Percentiles rank a stretch among this genome's conserved stretches.
Evolutionary conservation across 805 yeast genomes (phyloP).

Genomic region (Kuraishia molischiana): DNA sequence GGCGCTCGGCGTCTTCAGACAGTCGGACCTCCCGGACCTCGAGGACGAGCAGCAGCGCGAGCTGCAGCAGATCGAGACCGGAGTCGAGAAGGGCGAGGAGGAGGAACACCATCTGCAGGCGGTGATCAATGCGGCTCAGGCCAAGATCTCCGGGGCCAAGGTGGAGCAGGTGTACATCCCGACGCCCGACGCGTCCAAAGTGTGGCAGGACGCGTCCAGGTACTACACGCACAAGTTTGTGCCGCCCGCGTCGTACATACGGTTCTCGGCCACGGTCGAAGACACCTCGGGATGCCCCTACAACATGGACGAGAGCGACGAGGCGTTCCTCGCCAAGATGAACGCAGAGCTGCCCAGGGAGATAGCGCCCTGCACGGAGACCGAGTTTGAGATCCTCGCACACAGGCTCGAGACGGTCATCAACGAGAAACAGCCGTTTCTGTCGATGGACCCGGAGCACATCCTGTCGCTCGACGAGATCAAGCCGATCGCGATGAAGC

Average conservation of each 20-base stretch:
- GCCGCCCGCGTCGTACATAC: constrained; percentile 73
- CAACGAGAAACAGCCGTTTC: constrained; percentile 77
- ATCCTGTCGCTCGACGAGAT: constrained; percentile 65
- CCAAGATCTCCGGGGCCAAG: constrained; percentile 41
- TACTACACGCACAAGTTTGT: constrained; percentile 60
- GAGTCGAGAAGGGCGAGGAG: constrained; percentile 96
- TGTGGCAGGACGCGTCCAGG: constrained; percentile 69
- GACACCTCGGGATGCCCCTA: constrained; percentile 83
- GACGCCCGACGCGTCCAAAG: constrained; percentile 86
- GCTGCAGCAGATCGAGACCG: constrained; percentile 84
- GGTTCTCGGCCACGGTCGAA: constrained; percentile 92
- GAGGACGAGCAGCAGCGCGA: constrained; percentile 82
- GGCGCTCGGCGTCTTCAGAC: constrained; percentile 66
- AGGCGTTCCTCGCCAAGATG: constrained; percentile 42
- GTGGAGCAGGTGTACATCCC: constrained; percentile 72
- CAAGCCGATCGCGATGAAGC: constrained; percentile 34
- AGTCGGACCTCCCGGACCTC: constrained; percentile 69
- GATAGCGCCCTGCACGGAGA: constrained; percentile 45
- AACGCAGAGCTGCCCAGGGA: constrained; percentile 23
- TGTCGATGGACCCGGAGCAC: constrained; percentile 76
- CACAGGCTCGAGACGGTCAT: constrained; percentile 67
- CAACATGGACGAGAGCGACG: constrained; percentile 87
- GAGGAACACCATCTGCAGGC: constrained; percentile 93
- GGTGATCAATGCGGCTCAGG: constrained; percentile 74
- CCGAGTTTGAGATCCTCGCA: constrained; percentile 76